These are phyloP conservation scores for Alliaria petiolata DNA, from an alignment of 345 rosid genomes.

Conservation along the genomic window DNA sequence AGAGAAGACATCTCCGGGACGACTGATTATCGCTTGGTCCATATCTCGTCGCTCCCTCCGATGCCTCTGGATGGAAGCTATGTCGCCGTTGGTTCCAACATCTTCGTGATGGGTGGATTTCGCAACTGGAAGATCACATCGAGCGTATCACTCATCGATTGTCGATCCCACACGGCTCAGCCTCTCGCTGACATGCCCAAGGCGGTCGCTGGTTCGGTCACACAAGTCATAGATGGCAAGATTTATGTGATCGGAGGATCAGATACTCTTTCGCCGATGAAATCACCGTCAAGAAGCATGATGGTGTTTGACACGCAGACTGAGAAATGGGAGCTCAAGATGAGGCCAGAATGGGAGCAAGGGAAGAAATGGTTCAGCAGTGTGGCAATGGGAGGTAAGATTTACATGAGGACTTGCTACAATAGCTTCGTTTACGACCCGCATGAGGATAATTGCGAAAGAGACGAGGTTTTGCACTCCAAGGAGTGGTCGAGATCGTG, in stretches of 20 bases:
- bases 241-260: constrained; percentile 24
- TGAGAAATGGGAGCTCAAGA: not conserved
- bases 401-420: constrained; percentile 21
- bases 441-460: not conserved
- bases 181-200: constrained; percentile 14
- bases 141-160: constrained; percentile 17
- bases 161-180: not conserved
- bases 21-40: not conserved
- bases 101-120: constrained; percentile 25
- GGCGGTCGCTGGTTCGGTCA: constrained; percentile 12
- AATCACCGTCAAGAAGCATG: constrained; percentile 12
- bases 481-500: constrained; percentile 21
- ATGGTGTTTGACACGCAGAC: constrained; percentile 20
- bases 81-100: not conserved
- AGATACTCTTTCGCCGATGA: constrained; percentile 2
- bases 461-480: constrained; percentile 21
- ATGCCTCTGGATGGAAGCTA: constrained; percentile 25
- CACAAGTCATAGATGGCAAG: constrained; percentile 8
- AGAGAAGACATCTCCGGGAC: not conserved
- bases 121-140: constrained; percentile 16
- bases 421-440: constrained; percentile 27
- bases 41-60: constrained; percentile 19
- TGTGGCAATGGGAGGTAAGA: constrained; percentile 18
- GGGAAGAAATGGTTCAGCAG: constrained; percentile 23
- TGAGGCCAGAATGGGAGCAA: constrained; percentile 16